A percentile compares a stretch with the other conserved stretches of the same genome.
These are phyloP conservation scores for Colletotrichum magnum DNA, from an alignment of 2,329 filamentous ascomycete genomes.

Conservation along the genomic window DNA sequence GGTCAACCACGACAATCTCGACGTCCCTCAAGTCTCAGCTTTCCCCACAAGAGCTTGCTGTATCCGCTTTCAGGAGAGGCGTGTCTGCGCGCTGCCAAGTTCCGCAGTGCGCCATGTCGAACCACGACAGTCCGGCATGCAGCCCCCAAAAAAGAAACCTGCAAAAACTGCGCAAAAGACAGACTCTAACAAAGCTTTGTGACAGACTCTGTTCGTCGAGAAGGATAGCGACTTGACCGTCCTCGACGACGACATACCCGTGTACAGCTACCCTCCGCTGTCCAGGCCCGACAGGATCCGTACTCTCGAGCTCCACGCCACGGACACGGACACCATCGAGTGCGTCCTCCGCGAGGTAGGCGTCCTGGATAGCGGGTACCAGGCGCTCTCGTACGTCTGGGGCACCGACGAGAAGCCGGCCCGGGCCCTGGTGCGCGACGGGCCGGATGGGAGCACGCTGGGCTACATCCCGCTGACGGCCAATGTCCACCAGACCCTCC, in stretches of 20 bases:
- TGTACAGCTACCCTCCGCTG: not conserved
- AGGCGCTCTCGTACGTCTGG: conserved; percentile 5
- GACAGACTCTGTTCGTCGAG: not conserved
- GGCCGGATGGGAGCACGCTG: not conserved
- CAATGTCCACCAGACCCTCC: not conserved
- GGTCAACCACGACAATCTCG: not conserved
- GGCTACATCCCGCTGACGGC: not conserved
- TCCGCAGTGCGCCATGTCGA: not conserved
- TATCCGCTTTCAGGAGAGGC: not conserved
- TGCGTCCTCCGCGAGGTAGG: not conserved
- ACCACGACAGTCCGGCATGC: not conserved
- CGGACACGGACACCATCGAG: not conserved
- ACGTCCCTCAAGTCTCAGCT: not conserved
- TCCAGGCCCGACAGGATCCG: not conserved
- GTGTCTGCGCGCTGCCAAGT: not conserved
- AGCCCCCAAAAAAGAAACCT: not conserved
- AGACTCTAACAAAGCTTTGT: not conserved
- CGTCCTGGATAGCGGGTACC: not conserved
- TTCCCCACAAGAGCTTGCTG: not conserved
- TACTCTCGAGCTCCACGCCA: not conserved
- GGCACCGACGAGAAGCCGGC: not conserved
- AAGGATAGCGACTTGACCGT: not conserved
- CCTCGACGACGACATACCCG: not conserved
- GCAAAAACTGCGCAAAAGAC: not conserved
- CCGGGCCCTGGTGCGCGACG: not conserved